Base-by-base conservation (phyloP, 2,329 filamentous ascomycete species). In the Phialocephala subalpina region DNA sequence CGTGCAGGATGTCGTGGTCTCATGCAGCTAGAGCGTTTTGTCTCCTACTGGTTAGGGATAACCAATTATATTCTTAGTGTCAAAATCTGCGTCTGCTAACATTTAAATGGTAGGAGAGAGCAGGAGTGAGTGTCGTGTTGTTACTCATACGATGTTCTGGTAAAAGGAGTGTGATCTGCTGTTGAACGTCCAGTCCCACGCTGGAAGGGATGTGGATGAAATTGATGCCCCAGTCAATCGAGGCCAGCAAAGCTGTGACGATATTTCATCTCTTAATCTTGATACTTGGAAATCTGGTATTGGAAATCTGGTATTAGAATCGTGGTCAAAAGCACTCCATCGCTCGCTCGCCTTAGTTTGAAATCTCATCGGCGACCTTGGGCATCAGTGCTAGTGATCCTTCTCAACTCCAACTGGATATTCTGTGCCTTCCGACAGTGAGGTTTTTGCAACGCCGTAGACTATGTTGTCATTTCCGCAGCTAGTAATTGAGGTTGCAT, bases 1-100 rank as follows among this genome's bases (percentile, higher is more conserved):
- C 53, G 33, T 62, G 55, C 61, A 62, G 66, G 16, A 62, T 14
- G 59, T 58, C 49, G 61, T 67, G 61, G 60, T 63, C 60, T 63
- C 67, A 67, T 69, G 67, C 67, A 67, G 38, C 62, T 55, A 25
- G 49, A 61, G 60, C 40, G 38, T 45, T 53, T n/a, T 59, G 18
- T 49, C 52, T 66, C 63, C 57, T 45, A 67, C 63, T 66, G 63
- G 65, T 52, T 36, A 53, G 52, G 11, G 20, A 45, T 42, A 35
- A 40, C 62, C 65, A 65, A 67, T 65, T 22, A 60, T 64, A 53
- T 45, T 8, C 11, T 52, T 60, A 57, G 42, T 58, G 59, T 60
- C 18, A 36, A 53, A 57, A 38, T 20, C 22, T n/a, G 25, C 55
- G 40, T 57, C 58, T 38, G 14, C 55, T 47, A 22, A 14, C 38